phyloP scores from a whole-genome alignment of 1,284 basidiomycete genomes.

The Polyporus tsugae region DNA sequence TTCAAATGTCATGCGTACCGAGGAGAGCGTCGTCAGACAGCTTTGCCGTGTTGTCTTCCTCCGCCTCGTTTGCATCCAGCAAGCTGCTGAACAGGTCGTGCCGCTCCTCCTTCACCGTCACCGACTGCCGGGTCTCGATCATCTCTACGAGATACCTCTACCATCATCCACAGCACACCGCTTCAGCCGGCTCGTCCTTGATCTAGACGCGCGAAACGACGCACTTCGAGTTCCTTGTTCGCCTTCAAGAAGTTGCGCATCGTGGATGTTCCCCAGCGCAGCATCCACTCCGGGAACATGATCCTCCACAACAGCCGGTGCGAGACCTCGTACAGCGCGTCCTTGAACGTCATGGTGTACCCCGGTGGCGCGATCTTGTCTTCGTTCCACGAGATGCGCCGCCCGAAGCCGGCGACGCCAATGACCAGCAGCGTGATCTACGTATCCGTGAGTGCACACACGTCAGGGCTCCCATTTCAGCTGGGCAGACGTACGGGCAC shows the following conservation, averaged over 20 bases:
- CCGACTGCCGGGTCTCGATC: constrained; percentile 53
- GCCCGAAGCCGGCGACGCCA: constrained; percentile 66
- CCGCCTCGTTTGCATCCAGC: constrained; percentile 55
- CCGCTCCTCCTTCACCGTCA: constrained; percentile 49
- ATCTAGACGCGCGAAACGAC: not conserved
- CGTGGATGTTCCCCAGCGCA: constrained; percentile 46
- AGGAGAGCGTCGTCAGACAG: constrained; percentile 59
- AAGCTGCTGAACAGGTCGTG: constrained; percentile 65
- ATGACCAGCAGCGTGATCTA: constrained; percentile 67
- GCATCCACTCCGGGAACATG: constrained; percentile 53
- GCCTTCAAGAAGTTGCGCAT: constrained; percentile 48
- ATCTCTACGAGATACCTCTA: constrained; percentile 65
- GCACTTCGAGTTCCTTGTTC: constrained; percentile 59
- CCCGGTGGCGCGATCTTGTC: constrained; percentile 50
- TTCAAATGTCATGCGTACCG: constrained; percentile 50
- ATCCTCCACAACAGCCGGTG: constrained; percentile 52
- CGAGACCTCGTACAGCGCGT: constrained; percentile 58
- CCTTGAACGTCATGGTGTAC: constrained; percentile 63
- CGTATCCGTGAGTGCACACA: no score
- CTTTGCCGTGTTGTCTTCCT: constrained; percentile 41
- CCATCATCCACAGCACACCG: not conserved
- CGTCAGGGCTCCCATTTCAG: not conserved
- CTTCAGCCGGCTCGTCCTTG: not conserved
- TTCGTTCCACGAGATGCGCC: constrained; percentile 58
- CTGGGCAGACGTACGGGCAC: constrained; percentile 50